A percentile compares a stretch with the other conserved stretches of the same genome.
These are phyloP conservation scores for Arthrobotrys sphaeroides DNA, from an alignment of 2,329 filamentous ascomycete genomes.

Conservation along the genomic window DNA sequence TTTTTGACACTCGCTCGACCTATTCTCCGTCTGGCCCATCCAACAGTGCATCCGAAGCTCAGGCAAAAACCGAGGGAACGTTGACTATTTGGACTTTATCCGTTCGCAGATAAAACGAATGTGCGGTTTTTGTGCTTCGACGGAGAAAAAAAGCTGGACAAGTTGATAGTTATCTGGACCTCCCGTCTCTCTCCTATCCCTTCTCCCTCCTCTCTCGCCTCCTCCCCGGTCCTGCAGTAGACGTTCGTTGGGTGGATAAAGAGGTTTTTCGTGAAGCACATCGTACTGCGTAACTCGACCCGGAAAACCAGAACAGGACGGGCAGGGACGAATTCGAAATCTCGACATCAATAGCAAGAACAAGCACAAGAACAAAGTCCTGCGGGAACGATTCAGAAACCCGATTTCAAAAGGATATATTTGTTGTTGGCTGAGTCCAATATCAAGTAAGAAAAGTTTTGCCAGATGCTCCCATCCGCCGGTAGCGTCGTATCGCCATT, in stretches of 20 bases:
- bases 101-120: conserved; percentile 42
- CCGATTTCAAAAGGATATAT: conserved; percentile 36
- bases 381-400: conserved; percentile 17
- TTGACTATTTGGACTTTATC: conserved; percentile 46
- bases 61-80: conserved; percentile 43
- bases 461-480: conserved; percentile 51
- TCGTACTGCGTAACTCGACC: conserved; percentile 44
- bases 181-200: conserved; percentile 16
- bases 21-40: conserved; percentile 46
- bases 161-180: conserved; percentile 39
- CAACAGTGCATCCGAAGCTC: conserved; percentile 43
- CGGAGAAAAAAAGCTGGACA: conserved; percentile 35
- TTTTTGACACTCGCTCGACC: conserved; percentile 14
- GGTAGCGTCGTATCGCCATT: conserved; percentile 54
- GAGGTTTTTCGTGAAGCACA: conserved; percentile 50
- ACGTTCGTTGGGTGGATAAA: conserved; percentile 48
- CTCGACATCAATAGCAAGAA: too few species aligned
- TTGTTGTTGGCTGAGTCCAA: conserved; percentile 52
- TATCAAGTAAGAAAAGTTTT: conserved; percentile 51
- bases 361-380: too few species aligned
- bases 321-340: conserved; percentile 11
- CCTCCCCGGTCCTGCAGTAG: conserved; percentile 31
- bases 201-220: conserved; percentile 10
- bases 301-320: conserved; percentile 15
- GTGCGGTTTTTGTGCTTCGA: conserved; percentile 46